Percentiles rank a stretch among this genome's conserved stretches.
phyloP scores from a whole-genome alignment of 345 rosid genomes.

The Excoecaria cochinchinensis region DNA sequence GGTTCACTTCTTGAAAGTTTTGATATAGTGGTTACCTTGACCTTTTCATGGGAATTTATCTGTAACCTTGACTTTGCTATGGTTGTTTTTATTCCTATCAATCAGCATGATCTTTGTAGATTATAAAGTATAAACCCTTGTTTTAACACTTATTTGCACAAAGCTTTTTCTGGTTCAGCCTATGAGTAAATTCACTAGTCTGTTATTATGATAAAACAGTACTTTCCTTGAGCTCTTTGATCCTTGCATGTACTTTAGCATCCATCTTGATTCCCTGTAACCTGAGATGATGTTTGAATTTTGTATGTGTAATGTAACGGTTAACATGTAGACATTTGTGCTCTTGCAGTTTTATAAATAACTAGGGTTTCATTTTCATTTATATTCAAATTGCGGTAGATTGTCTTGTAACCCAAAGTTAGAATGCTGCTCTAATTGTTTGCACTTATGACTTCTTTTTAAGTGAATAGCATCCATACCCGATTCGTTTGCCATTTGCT shows the following conservation, averaged over 20 bases:
- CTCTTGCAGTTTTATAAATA: not conserved
- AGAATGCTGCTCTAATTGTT: not conserved
- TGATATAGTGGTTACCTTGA: conserved; percentile 9
- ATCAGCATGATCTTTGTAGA: not conserved
- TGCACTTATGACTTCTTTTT: not conserved
- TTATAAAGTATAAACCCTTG: not conserved
- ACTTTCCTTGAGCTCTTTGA: not conserved
- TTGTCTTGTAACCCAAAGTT: no score
- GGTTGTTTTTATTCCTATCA: not conserved
- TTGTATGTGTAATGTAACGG: conserved; percentile 1
- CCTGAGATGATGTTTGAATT: conserved; percentile 6
- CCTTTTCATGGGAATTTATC: not conserved
- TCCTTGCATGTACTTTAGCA: not conserved
- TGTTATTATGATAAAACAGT: conserved; percentile 1
- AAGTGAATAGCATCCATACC: not conserved
- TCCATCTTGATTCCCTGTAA: not conserved
- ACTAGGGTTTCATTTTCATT: not conserved
- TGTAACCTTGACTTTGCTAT: not conserved
- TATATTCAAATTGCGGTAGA: conserved; percentile 9
- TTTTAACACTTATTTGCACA: not conserved
- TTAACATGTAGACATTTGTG: not conserved
- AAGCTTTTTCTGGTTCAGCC: not conserved
- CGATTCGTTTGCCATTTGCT: not conserved
- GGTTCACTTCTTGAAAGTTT: conserved; percentile 44
- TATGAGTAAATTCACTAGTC: not conserved